Evolutionary conservation across 2,329 filamentous ascomycete species (phyloP), one percentile per base, ranked within the genome.

Genomic region (Apiospora hydei): DNA sequence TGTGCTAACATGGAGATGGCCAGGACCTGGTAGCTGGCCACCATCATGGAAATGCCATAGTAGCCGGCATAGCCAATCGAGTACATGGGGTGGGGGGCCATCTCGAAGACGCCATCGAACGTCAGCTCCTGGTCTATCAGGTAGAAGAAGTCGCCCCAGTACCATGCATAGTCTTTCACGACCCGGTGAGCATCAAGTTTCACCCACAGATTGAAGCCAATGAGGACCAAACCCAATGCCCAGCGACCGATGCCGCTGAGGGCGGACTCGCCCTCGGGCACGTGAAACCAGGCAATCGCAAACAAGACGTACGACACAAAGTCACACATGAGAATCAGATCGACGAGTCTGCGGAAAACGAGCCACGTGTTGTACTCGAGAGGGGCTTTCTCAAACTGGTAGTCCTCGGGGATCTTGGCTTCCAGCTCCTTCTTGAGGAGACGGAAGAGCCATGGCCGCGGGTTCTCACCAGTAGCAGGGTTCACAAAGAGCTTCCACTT

Each of bases 361-460:
- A 99, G 89, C 96, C 96, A 99, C 57, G 96, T 98, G 85, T 99
- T 99, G 89, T 98, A 99, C 88, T 99, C 96, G 82, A 98, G 87
- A 21, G 96, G 96, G 0, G 96, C 96, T 77, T 93, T 89, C 77
- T 97, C 95, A 80, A 99, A 98, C 75, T 92, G 91, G 85, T 98
- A 99, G 85, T 99, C 95, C 78, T 93, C 89, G 4, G 94, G 92
- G 74, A 99, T 97, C 85, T 99, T 98, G 77, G 94, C 93, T 84
- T 98, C 95, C 82, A 98, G 88, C 83, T 99, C 96, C 73, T 88
- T 87, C 83, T 98, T 97, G 78, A 99, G 87, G 75, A 97, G 87
- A 53, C 89, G 88, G 87, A 97, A 97, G 70, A 98, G 86, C 85
- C 89, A 90, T 46, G 96, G 94, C 72, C 94, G 89, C 10, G 94